Evolutionary conservation across 441 rosid species (phyloP), one percentile per base, ranked within the genome.

Genomic region (Populus hybrid): DNA sequence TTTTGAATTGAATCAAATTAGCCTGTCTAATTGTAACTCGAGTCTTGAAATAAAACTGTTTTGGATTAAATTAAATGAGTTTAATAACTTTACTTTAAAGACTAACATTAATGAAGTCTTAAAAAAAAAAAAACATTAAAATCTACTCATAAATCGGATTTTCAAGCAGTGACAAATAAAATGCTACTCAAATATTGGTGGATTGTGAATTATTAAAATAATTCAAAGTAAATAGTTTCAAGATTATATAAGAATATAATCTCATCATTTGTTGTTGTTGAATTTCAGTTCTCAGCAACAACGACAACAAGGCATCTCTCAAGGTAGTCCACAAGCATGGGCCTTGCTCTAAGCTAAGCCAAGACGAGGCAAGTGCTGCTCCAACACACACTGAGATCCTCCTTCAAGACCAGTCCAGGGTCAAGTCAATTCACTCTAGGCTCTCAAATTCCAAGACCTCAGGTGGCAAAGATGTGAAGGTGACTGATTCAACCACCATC

Each of bases 271-370:
- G 4, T 64, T 14, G 29, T 64, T 21, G 18, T 21, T 12, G 6
- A 28, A 7, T 50, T 69, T 26, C 93, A 88, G 94, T 20, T n/a
- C 45, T 65, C 8, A 82, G 73, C 18, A 76, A 81, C 24, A 82
- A 79, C 8, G 83, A 74, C 14, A 75, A 82, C 14, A 83, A 80
- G 67, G 83, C 91, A 6, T 83, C 88, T 4, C 85, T 95, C 72
- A 81, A 71, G 56, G 87, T 95, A 73, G 82, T 87, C 56, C 95
- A 93, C 86, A 90, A 78, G 78, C 88, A 89, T 20, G 97, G 99
- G 9, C 89, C 99, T n/a, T 93, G 99, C 86, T 78, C 88, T 20
- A 64, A 71, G 31, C 80, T 83, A 42, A 67, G 45, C 3, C 76
- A 71, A 16, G 69, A 70, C 4, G 78, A 61, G 45, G 64, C 50